These are phyloP conservation scores for Botrytis aclada DNA, from an alignment of 2,329 filamentous ascomycete species.

Conservation along the genomic window DNA sequence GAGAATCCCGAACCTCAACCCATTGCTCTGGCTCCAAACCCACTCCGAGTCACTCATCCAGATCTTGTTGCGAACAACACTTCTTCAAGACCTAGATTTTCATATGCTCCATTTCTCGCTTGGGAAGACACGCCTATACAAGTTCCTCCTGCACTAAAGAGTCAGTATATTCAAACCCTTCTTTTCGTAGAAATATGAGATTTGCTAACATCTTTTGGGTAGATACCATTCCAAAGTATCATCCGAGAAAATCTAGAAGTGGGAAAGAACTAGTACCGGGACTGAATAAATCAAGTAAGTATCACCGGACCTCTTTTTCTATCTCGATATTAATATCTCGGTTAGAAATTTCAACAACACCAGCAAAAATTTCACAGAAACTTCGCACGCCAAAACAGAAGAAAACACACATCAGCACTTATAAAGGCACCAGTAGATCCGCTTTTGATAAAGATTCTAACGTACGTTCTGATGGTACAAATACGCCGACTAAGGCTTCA, in stretches of 20 bases:
- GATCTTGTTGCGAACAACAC: constrained; percentile 27
- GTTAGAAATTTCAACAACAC: constrained; percentile 27
- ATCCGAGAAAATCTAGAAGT: constrained; percentile 35
- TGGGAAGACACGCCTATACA: constrained; percentile 32
- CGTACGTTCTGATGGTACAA: constrained; percentile 27
- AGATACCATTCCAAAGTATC: constrained; percentile 37
- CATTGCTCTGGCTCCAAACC: constrained; percentile 18
- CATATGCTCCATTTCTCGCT: constrained; percentile 33
- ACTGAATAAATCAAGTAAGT: constrained; percentile 35
- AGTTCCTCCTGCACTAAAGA: constrained; percentile 33
- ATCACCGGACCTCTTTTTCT: constrained; percentile 5
- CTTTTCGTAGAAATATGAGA: constrained; percentile 2
- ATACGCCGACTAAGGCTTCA: constrained; percentile 21
- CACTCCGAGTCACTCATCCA: constrained; percentile 31
- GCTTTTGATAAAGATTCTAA: constrained; percentile 25
- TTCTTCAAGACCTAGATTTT: constrained; percentile 29
- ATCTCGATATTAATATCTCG: constrained; percentile 9
- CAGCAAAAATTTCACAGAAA: constrained; percentile 30
- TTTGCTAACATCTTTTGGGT: neutral
- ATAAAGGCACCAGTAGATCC: constrained; percentile 33
- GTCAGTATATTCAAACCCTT: constrained; percentile 25
- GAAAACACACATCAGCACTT: constrained; percentile 29
- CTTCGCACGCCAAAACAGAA: constrained; percentile 28
- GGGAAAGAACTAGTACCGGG: constrained; percentile 35
- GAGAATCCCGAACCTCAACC: neutral